A percentile compares a stretch with the other conserved stretches of the same genome.
These are phyloP conservation scores for Leccinellum luteum DNA, from an alignment of 768 basidiomycete genomes.

Conservation along the genomic window DNA sequence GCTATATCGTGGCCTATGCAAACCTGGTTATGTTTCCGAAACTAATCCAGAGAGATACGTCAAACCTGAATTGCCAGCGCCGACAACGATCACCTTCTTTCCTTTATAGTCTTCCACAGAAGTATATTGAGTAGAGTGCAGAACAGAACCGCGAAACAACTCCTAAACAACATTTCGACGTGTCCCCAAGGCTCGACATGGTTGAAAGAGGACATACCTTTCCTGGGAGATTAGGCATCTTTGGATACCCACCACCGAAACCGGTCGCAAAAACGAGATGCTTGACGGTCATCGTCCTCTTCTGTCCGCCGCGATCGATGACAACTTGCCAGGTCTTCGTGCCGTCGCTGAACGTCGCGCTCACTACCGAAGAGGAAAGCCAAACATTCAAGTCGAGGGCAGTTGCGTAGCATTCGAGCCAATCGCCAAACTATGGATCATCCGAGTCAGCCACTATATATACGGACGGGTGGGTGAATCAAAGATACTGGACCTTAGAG, in stretches of 20 bases:
- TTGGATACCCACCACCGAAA: conserved; percentile 44
- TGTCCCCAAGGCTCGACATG: neutral
- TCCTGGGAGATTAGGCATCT: conserved; percentile 45
- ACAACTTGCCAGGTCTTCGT: conserved; percentile 43
- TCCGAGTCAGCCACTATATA: neutral
- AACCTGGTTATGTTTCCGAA: neutral
- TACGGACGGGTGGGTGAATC: neutral
- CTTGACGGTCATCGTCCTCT: conserved; percentile 37
- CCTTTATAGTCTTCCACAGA: conserved; percentile 45
- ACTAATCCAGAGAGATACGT: neutral
- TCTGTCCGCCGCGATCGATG: conserved; percentile 31
- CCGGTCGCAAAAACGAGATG: conserved; percentile 61
- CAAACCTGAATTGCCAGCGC: conserved; percentile 58
- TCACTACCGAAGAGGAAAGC: conserved; percentile 44
- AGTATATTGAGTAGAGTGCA: conserved; percentile 54
- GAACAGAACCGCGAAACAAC: conserved; percentile 46
- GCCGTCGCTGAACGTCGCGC: conserved; percentile 34
- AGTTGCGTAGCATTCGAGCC: conserved; percentile 59
- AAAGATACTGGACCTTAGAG: conserved; percentile 37
- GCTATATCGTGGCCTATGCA: conserved; percentile 39
- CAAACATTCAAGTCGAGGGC: conserved; percentile 63
- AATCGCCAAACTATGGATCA: conserved; percentile 49
- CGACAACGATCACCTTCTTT: conserved; percentile 65
- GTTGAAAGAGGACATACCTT: conserved; percentile 29
- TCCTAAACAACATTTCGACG: conserved; percentile 30